Conservation (phyloP, 2,329 filamentous ascomycete species). For the Penicillium sp. region DNA sequence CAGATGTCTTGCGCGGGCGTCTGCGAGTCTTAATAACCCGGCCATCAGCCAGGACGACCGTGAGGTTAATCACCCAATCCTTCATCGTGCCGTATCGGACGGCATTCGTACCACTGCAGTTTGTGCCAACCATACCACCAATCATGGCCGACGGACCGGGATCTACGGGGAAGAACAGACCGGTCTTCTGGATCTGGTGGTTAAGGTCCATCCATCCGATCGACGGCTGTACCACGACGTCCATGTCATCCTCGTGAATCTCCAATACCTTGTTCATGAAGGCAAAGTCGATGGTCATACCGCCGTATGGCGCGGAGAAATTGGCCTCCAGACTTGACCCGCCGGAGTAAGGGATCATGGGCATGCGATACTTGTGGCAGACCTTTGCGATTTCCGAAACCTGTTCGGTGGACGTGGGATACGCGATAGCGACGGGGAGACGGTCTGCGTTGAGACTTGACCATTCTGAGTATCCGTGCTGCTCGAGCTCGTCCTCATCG, state of each 20-base stretch:
- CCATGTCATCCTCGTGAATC: conserved; percentile 84
- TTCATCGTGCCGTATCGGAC: conserved; percentile 72
- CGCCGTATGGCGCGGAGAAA: conserved; percentile 81
- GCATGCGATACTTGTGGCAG: conserved; percentile 75
- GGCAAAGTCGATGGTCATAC: conserved; percentile 84
- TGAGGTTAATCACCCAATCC: conserved; percentile 70
- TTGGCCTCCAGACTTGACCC: conserved; percentile 86
- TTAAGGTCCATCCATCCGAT: conserved; percentile 93
- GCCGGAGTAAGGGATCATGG: conserved; percentile 83
- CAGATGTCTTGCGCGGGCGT: conserved; percentile 66
- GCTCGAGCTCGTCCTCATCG: conserved; percentile 62
- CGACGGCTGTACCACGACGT: conserved; percentile 85
- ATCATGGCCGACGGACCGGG: conserved; percentile 66
- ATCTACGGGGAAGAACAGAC: conserved; percentile 88
- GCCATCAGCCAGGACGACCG: conserved; percentile 68
- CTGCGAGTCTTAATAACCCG: conserved; percentile 59
- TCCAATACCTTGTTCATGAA: conserved; percentile 80
- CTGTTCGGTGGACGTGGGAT: conserved; percentile 63
- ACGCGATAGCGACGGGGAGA: conserved; percentile 64
- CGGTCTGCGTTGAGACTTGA: conserved; percentile 64
- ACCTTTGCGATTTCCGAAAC: conserved; percentile 65
- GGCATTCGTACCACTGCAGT: conserved; percentile 63
- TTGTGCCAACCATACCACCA: conserved; percentile 64
- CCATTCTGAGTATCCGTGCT: conserved; percentile 70
- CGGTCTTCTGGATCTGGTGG: conserved; percentile 66